These are phyloP conservation scores for Solanum appendiculatum DNA, from an alignment of 257 asterid genomes.

Conservation along the genomic window DNA sequence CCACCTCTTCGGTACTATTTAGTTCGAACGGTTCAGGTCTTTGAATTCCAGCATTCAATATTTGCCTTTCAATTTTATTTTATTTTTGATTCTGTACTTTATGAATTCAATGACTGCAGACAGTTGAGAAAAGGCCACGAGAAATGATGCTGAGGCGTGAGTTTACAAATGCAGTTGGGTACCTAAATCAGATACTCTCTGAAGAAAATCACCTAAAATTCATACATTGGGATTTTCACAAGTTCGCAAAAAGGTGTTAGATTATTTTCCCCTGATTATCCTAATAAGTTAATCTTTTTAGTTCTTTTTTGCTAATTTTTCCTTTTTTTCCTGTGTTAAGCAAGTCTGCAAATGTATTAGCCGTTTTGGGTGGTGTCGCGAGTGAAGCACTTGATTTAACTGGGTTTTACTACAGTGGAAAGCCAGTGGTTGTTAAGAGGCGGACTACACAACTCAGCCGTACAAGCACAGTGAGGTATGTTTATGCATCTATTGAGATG, in stretches of 20 bases:
- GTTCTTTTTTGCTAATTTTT: conserved; percentile 15
- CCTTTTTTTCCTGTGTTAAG: conserved; percentile 33
- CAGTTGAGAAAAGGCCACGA: conserved; percentile 95
- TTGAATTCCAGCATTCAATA: background rate
- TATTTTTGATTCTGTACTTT: background rate
- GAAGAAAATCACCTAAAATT: conserved; percentile 79
- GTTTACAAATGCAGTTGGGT: conserved; percentile 92
- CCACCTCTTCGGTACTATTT: background rate
- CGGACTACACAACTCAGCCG: conserved; percentile 55
- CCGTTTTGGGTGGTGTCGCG: conserved; percentile 96
- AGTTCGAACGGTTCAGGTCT: background rate
- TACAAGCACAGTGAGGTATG: conserved; percentile 78
- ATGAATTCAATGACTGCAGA: conserved; percentile 36
- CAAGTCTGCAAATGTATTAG: conserved; percentile 98
- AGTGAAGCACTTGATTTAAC: conserved; percentile 95
- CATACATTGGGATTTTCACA: conserved; percentile 99
- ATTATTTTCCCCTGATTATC: conserved; percentile 1
- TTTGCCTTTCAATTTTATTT: background rate
- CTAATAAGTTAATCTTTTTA: background rate
- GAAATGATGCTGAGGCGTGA: conserved; percentile 99
- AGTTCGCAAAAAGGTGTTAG: conserved; percentile 86
- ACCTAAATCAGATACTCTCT: conserved; percentile 80
- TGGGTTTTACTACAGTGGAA: conserved; percentile 90
- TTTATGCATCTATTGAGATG: background rate
- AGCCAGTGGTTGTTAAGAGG: conserved; percentile 47